Evolutionary conservation across 1,139 yeast species (phyloP).

Genomic region (Saccharomyces hybrid): DNA sequence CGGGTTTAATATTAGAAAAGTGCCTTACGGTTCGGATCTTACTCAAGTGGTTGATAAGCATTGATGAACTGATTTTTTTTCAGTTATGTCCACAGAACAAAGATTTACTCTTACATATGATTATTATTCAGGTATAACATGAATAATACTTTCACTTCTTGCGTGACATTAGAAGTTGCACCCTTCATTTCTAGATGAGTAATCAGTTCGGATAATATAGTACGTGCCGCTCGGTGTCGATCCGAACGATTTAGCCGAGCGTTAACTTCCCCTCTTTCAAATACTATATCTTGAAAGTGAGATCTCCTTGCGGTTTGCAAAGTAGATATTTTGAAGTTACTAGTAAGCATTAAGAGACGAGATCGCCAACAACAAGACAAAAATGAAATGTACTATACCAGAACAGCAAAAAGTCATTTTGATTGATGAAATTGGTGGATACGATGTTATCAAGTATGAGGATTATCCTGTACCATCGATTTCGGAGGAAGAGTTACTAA

Average conservation of each 20-base stretch:
- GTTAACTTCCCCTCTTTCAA: background rate
- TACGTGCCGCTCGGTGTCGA: background rate
- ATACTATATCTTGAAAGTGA: background rate
- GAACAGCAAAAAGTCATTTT: constrained; percentile 50
- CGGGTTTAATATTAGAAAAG: background rate
- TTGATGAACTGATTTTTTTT: background rate
- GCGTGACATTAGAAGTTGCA: background rate
- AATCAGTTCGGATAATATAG: background rate
- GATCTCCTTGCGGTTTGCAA: background rate
- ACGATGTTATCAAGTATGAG: constrained; percentile 45
- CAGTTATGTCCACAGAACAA: background rate
- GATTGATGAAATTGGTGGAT: constrained; percentile 48
- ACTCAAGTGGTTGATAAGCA: background rate
- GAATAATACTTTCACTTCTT: background rate
- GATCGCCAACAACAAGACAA: background rate
- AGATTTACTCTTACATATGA: background rate
- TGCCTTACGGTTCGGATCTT: background rate
- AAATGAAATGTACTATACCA: constrained; percentile 36
- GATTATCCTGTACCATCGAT: constrained; percentile 55
- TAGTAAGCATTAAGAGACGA: too few relatives aligned
- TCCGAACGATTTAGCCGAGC: background rate
- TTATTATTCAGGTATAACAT: background rate
- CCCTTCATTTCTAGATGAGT: background rate
- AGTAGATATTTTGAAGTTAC: too few relatives aligned
- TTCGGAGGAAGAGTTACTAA: constrained; percentile 47